A percentile compares a stretch with the other conserved stretches of the same genome.
Conservation (phyloP, 345 rosid genomes). For the Odontarrhena argentea region DNA sequence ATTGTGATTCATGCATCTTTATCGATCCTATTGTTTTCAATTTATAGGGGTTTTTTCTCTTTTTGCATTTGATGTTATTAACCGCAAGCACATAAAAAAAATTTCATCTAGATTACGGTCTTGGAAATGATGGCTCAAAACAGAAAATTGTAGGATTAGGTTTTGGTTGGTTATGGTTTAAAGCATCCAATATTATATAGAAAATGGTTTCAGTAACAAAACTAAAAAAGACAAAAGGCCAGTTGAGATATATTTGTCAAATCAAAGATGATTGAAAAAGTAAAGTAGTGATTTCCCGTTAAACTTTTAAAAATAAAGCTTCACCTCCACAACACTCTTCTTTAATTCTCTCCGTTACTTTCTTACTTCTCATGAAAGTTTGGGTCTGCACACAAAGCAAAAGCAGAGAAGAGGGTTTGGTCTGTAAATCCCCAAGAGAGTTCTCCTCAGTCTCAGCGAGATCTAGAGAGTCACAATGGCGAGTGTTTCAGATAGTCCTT, state of each 20-base stretch:
- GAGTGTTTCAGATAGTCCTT: constrained; percentile 16
- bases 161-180: too few relatives aligned
- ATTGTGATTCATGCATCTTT: too few relatives aligned
- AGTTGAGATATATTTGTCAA: neutral
- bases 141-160: too few relatives aligned
- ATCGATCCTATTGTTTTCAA: too few relatives aligned
- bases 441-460: neutral
- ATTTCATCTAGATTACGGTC: too few relatives aligned
- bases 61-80: too few relatives aligned
- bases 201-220: too few relatives aligned
- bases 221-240: neutral
- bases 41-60: too few relatives aligned
- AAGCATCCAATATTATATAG: too few relatives aligned
- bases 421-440: constrained; percentile 12
- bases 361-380: constrained; percentile 23
- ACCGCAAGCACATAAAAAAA: too few relatives aligned
- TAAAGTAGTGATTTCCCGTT: neutral
- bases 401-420: constrained; percentile 22
- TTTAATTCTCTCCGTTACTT: constrained; percentile 27
- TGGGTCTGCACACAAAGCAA: constrained; percentile 27
- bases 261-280: constrained; percentile 3
- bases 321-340: constrained; percentile 27
- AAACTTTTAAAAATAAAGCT: constrained; percentile 28
- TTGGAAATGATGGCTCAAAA: too few relatives aligned
- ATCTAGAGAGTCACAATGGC: constrained; percentile 22